Conservation (phyloP, 768 basidiomycete genomes). For the Trametes villosa region DNA sequence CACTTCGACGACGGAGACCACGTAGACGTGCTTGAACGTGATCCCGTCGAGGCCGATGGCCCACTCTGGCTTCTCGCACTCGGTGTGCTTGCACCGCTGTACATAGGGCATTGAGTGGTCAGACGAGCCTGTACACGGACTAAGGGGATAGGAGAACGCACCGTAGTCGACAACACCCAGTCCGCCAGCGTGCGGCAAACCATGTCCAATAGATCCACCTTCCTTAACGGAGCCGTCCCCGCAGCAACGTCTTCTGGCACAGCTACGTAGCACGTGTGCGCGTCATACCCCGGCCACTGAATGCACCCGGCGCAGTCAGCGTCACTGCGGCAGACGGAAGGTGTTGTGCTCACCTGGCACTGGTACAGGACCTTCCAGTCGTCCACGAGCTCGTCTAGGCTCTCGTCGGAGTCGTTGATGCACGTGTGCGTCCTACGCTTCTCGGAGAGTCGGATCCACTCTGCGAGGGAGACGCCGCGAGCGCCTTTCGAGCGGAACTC, state of each 20-base stretch:
- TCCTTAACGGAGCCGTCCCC: constrained; percentile 1
- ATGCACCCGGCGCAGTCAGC: neutral
- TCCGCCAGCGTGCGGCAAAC: constrained; percentile 11
- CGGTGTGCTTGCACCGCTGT: constrained; percentile 10
- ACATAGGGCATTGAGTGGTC: too few relatives aligned
- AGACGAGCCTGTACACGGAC: too few relatives aligned
- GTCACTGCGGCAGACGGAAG: neutral
- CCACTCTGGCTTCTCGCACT: constrained; percentile 13
- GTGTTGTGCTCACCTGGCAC: neutral
- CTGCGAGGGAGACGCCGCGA: constrained; percentile 1
- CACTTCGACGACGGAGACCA: constrained; percentile 13
- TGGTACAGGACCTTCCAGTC: constrained; percentile 7
- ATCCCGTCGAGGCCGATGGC: constrained; percentile 13
- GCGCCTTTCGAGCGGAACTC: neutral
- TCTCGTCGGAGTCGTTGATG: constrained; percentile 3
- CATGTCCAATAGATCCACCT: constrained; percentile 17
- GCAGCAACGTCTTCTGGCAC: neutral
- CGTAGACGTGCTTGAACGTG: constrained; percentile 19
- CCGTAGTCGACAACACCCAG: constrained; percentile 12
- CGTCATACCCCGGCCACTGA: constrained; percentile 23
- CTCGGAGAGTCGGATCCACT: constrained; percentile 12
- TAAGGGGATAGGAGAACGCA: too few relatives aligned
- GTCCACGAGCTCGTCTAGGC: constrained; percentile 5
- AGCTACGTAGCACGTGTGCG: constrained; percentile 7
- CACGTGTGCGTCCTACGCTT: neutral